Conservation (phyloP, 2,329 filamentous ascomycete genomes). For the Fusarium fujikuroi region DNA sequence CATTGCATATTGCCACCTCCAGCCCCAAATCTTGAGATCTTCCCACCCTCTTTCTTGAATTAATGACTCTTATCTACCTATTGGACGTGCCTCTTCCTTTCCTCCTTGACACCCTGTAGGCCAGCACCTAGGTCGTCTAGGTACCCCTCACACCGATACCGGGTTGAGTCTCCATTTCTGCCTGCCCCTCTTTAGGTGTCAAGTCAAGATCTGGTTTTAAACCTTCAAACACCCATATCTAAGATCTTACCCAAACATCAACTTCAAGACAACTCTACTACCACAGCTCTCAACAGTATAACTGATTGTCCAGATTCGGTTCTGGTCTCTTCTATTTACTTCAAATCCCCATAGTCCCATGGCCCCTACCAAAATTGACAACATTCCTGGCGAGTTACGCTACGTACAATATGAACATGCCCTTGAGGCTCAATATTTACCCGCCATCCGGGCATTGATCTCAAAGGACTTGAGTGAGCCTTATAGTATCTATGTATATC, state of each 20-base stretch:
- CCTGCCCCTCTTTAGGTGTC: slow-evolving; percentile 35
- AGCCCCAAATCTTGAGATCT: slow-evolving; percentile 22
- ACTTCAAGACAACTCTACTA: background rate
- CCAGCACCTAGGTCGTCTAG: background rate
- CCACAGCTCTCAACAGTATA: background rate
- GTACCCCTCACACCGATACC: slow-evolving; percentile 33
- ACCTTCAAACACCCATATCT: slow-evolving; percentile 9
- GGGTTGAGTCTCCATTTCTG: slow-evolving; percentile 34
- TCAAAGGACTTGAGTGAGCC: slow-evolving; percentile 97
- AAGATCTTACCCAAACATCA: slow-evolving; percentile 12
- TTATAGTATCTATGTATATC: slow-evolving; percentile 99
- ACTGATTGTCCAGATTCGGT: background rate
- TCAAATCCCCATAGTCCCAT: slow-evolving; percentile 40
- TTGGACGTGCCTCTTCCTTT: background rate
- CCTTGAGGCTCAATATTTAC: slow-evolving; percentile 74
- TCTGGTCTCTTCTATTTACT: background rate
- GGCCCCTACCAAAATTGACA: slow-evolving; percentile 48
- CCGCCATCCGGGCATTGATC: slow-evolving; percentile 90
- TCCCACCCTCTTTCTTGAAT: slow-evolving; percentile 28
- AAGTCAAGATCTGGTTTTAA: slow-evolving; percentile 27
- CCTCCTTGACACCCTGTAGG: background rate
- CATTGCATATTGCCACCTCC: slow-evolving; percentile 32
- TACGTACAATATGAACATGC: slow-evolving; percentile 72
- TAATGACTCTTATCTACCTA: slow-evolving; percentile 25
- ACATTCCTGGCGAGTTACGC: slow-evolving; percentile 59